These are phyloP conservation scores for Elsinoe arachidis DNA, from an alignment of 2,329 filamentous ascomycete species.

Conservation along the genomic window DNA sequence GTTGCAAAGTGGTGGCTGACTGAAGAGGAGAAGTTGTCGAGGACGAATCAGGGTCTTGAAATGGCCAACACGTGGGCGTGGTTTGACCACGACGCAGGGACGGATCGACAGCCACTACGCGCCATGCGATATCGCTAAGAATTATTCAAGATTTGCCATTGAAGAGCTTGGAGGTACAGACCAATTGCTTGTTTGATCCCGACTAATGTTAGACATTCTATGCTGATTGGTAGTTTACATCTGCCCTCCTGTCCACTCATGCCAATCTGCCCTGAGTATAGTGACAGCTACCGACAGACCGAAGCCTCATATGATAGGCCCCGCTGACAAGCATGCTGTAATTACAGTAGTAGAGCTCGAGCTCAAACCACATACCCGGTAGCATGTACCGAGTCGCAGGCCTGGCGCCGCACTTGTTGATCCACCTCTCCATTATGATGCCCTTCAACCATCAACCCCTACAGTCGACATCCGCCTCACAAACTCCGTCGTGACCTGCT, in stretches of 20 bases:
- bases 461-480: constrained; percentile 12
- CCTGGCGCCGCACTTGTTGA: background rate
- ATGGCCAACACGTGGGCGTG: background rate
- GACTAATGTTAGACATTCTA: background rate
- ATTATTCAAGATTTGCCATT: background rate
- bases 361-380: background rate
- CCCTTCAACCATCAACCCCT: background rate
- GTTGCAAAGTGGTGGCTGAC: background rate
- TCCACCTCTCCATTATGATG: background rate
- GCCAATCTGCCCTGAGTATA: background rate
- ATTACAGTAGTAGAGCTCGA: background rate
- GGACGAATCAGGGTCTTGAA: constrained; percentile 3
- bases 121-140: background rate
- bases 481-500: constrained; percentile 12
- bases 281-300: background rate
- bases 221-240: background rate
- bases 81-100: background rate
- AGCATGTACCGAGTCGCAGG: background rate
- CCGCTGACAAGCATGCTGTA: no score
- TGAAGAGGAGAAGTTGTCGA: background rate
- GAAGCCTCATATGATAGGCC: background rate
- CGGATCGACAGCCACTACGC: constrained; percentile 1
- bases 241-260: background rate
- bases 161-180: background rate
- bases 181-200: background rate